Evolutionary conservation across 768 basidiomycete genomes (phyloP), one percentile per base, ranked within the genome.

Genomic region (Dacryopinax primogenitus): DNA sequence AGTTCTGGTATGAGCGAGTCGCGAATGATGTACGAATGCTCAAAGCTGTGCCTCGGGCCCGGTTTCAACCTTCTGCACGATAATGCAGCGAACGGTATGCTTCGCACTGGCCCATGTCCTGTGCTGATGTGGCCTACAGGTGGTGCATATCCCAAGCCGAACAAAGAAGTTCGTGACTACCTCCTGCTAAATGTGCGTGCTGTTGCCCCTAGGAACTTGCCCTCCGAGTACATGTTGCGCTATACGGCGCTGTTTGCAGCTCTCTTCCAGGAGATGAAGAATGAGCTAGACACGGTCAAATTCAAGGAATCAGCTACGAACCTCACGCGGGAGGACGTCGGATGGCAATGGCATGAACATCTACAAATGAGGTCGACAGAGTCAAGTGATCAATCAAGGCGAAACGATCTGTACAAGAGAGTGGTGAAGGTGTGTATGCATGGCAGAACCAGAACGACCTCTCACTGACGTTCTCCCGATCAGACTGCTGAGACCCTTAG

Each of bases 1-100:
- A 66, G 65, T 33, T 63, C 62, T 23, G 65, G 65, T 12, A 69
- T 67, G 41, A 66, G 71, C 76, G 76, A 74, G 67, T 74, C 74
- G 4, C 68, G 74, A 11, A 70, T 68, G 37, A 69, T 72, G 12
- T 61, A 73, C 41, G 70, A 75, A 62, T 26, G 68, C 30, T 66
- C 72, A 21, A 69, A 63, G n/a, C 51, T 68, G 2, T 45, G 72
- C 15, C 68, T 72, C 39, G 69, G 70, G 0, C 69, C 74, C 23
- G 72, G 72, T 6, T 68, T 74, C 64, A 74, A 71, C 67, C 30
- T 73, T 30, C 68, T 68, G n/a, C 58, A 33, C 16, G 33, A 28
- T 18, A 58, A 63, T 33, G 23, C 2, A 23, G 6, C 34, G 15
- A 18, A 51, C 36, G 33, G 26, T 33, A 35, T 33, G 34, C 36